phyloP scores from a whole-genome alignment of 148 eudicot genomes.

The Agrostemma githago region DNA sequence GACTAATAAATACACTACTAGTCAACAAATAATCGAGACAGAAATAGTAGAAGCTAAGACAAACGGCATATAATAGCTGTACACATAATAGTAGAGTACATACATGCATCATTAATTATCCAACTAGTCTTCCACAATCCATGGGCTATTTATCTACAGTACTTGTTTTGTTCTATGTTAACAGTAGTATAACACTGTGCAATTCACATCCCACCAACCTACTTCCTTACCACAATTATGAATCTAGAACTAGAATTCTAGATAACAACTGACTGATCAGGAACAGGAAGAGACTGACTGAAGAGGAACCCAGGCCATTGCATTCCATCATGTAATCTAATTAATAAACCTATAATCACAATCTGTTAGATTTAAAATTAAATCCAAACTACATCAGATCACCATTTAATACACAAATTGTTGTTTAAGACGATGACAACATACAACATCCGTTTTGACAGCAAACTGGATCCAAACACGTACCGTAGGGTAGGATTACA shows the following conservation, averaged over 20 bases:
- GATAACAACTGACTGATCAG: neutral
- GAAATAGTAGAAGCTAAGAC: neutral
- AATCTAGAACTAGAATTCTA: neutral
- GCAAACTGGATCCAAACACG: no score
- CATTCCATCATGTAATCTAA: neutral
- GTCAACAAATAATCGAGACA: slow-evolving; percentile 23
- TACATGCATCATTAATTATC: neutral
- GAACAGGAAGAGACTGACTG: neutral
- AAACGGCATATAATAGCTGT: slow-evolving; percentile 12
- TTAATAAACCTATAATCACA: no score
- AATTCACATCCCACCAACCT: neutral
- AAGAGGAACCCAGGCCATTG: neutral
- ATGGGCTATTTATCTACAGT: slow-evolving; percentile 22
- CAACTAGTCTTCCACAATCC: slow-evolving; percentile 32
- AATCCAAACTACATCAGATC: slow-evolving; percentile 34
- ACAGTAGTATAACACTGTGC: neutral
- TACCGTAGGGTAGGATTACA: no score
- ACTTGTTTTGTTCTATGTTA: slow-evolving; percentile 1
- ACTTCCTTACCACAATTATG: neutral
- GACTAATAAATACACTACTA: neutral
- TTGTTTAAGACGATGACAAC: no score
- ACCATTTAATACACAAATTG: slow-evolving; percentile 15
- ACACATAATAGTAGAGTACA: neutral
- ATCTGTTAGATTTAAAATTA: slow-evolving; percentile 15
- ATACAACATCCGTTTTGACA: no score